Base-by-base conservation (phyloP, 2,329 filamentous ascomycete species). In the Purpureocillium lavendulum region DNA sequence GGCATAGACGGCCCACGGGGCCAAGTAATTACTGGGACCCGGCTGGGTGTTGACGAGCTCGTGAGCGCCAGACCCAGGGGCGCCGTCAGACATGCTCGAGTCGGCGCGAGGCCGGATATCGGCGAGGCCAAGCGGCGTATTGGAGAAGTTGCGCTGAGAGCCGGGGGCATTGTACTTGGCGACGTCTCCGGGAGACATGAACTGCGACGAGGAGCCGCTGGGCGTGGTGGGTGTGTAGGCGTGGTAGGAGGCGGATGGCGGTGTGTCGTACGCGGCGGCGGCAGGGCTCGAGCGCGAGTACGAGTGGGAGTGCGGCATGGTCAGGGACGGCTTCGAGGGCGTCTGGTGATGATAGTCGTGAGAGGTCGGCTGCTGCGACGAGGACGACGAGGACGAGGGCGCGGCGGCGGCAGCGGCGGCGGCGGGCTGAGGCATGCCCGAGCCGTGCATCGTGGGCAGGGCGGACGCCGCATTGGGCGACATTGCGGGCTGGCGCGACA, bases 1-100 rank as follows among this genome's bases (percentile, higher is more conserved):
- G 11, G 92, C 90, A 60, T 97, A 98, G 40, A 94, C 82, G 12
- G 88, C 84, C 87, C 92, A 98, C 0, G 90, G 89, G 4, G 90
- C 88, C 46, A 94, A 67, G 57, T 96, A 95, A 59, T 90, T 96
- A 70, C 87, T 94, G 47, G 90, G 94, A 57, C 85, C 62, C 57
- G 82, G 60, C 62, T 77, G 69, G 45, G 77, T 59, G 56, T 77
- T 76, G 46, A 78, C 76, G 38, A 79, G 70, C 54, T 88, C 84
- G 56, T 83, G 83, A 38, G 75, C 68, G 32, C 72, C 49, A 61
- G 70, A 61, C 62, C 80, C 81, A 32, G 80, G 71, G 12, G 75
- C 67, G 36, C 80, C 77, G 49, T 94, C 87, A 14, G 81, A 80
- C 55, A 92, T 74, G 57, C 77, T 81, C 37, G 85, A 89, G 56